A percentile compares a stretch with the other conserved stretches of the same genome.
Conservation (phyloP, 257 asterid genomes). For the Nyctanthes arbortristis region DNA sequence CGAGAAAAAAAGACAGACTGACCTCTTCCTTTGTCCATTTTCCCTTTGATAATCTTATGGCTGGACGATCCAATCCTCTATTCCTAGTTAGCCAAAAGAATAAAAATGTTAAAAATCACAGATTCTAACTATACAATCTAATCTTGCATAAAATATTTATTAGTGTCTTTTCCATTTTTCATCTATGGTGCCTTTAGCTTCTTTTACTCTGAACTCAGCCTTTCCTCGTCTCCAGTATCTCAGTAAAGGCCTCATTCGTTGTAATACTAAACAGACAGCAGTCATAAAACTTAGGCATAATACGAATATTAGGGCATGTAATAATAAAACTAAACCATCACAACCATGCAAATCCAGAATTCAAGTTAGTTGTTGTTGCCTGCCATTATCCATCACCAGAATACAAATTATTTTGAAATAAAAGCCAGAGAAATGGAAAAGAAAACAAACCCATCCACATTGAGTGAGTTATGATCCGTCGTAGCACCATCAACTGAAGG, state of each 20-base stretch:
- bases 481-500: conserved; percentile 8
- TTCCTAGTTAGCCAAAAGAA: not conserved
- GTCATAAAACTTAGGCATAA: not conserved
- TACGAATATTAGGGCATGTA: not conserved
- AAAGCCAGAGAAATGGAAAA: not conserved
- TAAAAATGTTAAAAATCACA: conserved; percentile 1
- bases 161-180: not conserved
- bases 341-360: not conserved
- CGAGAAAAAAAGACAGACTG: not conserved
- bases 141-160: not conserved
- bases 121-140: not conserved
- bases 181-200: not conserved
- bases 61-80: conserved; percentile 34
- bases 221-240: too few relatives aligned
- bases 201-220: not conserved
- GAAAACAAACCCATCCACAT: conserved; percentile 25
- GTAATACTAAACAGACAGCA: not conserved
- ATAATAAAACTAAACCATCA: not conserved
- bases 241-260: too few relatives aligned
- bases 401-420: not conserved
- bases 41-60: conserved; percentile 46
- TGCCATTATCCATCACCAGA: not conserved
- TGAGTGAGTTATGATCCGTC: conserved; percentile 28
- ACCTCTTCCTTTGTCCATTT: conserved; percentile 66
- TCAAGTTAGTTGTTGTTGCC: not conserved